Conservation (phyloP, 176 grass and related monocot species). For the Musa troglodytarum region DNA sequence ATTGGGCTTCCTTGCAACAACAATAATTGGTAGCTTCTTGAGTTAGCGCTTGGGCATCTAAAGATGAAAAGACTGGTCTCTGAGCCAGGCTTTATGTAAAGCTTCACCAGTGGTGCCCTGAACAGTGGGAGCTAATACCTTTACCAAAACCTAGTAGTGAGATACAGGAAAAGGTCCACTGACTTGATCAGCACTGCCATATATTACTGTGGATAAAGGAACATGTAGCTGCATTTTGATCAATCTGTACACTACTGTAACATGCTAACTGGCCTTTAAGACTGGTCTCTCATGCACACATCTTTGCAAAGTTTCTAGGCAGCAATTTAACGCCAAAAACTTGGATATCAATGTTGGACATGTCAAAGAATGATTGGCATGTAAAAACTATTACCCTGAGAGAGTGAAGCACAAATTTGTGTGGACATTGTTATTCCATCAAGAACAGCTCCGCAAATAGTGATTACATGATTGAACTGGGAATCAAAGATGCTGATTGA, state of each 20-base stretch:
- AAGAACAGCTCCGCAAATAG: too few species aligned
- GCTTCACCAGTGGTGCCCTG: neutral
- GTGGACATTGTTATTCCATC: too few species aligned
- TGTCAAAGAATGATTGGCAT: neutral
- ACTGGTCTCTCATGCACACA: too few species aligned
- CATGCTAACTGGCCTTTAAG: neutral
- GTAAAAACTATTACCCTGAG: too few species aligned
- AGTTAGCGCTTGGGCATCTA: neutral
- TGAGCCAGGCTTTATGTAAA: neutral
- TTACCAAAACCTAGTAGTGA: neutral
- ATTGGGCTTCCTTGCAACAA: neutral
- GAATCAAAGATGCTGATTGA: too few species aligned
- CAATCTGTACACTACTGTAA: neutral
- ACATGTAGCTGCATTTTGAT: neutral
- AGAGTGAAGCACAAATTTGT: too few species aligned
- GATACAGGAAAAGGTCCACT: neutral
- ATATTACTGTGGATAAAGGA: neutral
- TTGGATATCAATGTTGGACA: neutral
- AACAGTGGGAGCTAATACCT: neutral
- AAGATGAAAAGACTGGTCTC: neutral
- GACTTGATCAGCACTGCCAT: neutral
- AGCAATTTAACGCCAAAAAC: neutral
- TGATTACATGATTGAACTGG: too few species aligned
- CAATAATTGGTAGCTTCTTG: neutral
- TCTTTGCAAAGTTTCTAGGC: too few species aligned